Evolutionary conservation across 2,329 filamentous ascomycete genomes (phyloP), one percentile per base, ranked within the genome.

Genomic region (Calonectria pseudoreteaudii): DNA sequence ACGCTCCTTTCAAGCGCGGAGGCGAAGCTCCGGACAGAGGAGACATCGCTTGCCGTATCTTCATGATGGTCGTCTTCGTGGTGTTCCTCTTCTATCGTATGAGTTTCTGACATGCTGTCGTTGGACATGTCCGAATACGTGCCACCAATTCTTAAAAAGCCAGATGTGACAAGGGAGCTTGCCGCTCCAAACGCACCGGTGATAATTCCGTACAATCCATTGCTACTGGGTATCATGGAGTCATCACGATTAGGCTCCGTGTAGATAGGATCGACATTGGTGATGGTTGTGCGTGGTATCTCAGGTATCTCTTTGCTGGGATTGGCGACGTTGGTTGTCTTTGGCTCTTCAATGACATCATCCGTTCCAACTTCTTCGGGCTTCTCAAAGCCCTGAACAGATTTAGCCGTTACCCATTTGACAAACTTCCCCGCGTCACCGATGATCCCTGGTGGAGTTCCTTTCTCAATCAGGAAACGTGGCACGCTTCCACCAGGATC

Each of bases 401-500:
- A 82, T 73, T 86, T 87, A 6, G 86, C 82, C 10, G 86, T 86
- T 36, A 90, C 80, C 95, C 95, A 98, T 71, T 95, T 91, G 18
- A 97, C 83, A 78, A 98, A 97, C 83, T 96, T 97, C 68, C 90
- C 90, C 0, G 95, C 94, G 82, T 98, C 95, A 52, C 88, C 88
- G 31, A 95, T 90, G 78, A 98, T 97, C 44, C 94, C 94, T 14
- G 90, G 91, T 0, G 95, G 95, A 0, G 95, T 98, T 36, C 94
- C 94, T 81, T 94, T 92, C 80, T 98, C 95, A n/a, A 98, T 94
- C 89, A 98, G 93, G 85, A 97, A 98, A 18, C 94, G 90, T 1
- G 95, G 95, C 23, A 98, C 95, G 73, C 92, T 96, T 67, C 95
- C 95, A 14, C 95, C 95, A 4, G 95, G 95, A 79, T 98, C 95